Conservation (phyloP, 331 rosid species). For the Pyrus hybrid region DNA sequence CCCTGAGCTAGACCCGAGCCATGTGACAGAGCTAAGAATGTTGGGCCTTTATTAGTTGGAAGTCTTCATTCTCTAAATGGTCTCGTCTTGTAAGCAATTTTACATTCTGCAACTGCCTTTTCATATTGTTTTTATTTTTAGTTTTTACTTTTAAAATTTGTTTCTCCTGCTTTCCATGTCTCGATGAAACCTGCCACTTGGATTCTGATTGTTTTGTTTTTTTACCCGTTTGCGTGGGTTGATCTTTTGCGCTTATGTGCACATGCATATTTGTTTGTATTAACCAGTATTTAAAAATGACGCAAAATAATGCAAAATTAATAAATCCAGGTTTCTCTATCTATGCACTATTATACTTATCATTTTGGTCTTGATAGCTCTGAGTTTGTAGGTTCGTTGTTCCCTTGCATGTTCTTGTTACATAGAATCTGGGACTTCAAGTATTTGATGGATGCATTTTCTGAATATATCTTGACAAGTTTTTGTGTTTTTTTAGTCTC, state of each 20-base stretch:
- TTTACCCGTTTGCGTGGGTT: background rate
- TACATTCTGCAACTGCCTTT: conserved; percentile 3
- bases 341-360: background rate
- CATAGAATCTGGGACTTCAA: background rate
- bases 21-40: conserved; percentile 82
- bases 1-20: conserved; percentile 85
- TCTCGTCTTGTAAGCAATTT: conserved; percentile 6
- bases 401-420: background rate
- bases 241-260: background rate
- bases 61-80: background rate
- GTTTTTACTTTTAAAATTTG: background rate
- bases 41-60: conserved; percentile 77
- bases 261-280: background rate
- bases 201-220: background rate
- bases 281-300: background rate
- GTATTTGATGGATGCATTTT: background rate
- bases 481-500: background rate
- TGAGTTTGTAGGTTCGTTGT: background rate
- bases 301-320: background rate
- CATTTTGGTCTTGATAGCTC: background rate
- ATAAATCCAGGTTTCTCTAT: background rate
- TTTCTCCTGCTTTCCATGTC: background rate
- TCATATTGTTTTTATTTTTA: background rate
- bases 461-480: background rate
- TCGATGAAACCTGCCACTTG: background rate